Evolutionary conservation across 768 basidiomycete species (phyloP).

Genomic region (Exidia glandulosa): DNA sequence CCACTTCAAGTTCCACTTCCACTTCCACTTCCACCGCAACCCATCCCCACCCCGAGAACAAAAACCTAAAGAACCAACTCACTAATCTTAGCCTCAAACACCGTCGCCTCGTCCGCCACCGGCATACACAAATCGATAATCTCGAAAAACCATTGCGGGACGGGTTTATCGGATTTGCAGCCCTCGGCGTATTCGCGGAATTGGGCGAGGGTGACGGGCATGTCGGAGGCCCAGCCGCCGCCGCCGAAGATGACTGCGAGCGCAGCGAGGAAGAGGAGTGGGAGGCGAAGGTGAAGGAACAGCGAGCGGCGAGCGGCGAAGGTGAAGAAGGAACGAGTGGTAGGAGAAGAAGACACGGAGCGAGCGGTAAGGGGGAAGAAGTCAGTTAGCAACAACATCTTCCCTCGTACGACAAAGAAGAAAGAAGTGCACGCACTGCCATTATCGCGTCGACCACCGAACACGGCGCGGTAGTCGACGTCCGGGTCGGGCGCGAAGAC

Average conservation of each 20-base stretch:
- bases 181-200: neutral
- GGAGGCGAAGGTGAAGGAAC: neutral
- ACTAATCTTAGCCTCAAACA: neutral
- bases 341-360: no score
- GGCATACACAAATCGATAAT: constrained; percentile 20
- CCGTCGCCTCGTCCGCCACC: constrained; percentile 9
- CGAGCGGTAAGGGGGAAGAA: no score
- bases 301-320: neutral
- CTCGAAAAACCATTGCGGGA: constrained; percentile 18
- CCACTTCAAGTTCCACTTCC: neutral
- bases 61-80: neutral
- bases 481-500: neutral
- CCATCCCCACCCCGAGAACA: no score
- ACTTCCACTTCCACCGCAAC: no score
- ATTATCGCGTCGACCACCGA: neutral
- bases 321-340: neutral
- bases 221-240: neutral
- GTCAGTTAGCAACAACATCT: no score
- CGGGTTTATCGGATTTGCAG: neutral
- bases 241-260: neutral
- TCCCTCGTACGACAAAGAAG: no score
- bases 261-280: neutral
- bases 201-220: neutral
- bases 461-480: neutral
- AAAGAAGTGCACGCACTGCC: neutral